Conservation (phyloP, 108 stramenopile genomes). For the Epipyxis sp. region DNA sequence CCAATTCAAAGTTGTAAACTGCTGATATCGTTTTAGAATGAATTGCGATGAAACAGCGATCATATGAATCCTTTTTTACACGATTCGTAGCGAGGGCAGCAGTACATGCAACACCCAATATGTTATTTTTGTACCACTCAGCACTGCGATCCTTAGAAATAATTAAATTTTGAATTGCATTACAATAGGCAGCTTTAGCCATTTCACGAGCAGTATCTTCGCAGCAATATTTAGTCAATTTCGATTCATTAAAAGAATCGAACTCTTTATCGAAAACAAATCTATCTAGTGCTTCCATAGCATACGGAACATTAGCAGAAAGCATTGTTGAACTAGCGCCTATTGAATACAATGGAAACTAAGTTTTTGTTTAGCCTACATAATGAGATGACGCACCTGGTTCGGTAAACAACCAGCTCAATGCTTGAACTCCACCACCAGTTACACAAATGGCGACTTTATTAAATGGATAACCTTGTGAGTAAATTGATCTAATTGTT, state of each 20-base stretch:
- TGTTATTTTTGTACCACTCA: background rate
- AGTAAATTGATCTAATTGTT: no score
- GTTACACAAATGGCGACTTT: no score
- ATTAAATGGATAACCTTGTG: no score
- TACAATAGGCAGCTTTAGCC: constrained; percentile 3
- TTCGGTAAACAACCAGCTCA: constrained; percentile 16
- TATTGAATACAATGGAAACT: background rate
- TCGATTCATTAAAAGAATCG: no score
- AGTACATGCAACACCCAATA: constrained; percentile 21
- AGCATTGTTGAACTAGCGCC: background rate
- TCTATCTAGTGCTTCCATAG: background rate
- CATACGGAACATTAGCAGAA: background rate
- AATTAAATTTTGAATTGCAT: background rate
- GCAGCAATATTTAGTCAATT: background rate
- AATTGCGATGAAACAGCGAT: constrained; percentile 21
- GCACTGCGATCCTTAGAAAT: background rate
- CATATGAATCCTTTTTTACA: background rate
- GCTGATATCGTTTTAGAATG: background rate
- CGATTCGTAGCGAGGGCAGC: background rate
- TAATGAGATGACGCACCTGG: background rate
- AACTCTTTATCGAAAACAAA: no score
- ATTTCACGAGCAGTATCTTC: background rate
- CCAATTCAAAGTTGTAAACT: no score
- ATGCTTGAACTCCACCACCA: background rate
- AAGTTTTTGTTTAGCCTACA: background rate